Evolutionary conservation across 345 rosid genomes (phyloP).

Genomic region (Lepidium aucheri): DNA sequence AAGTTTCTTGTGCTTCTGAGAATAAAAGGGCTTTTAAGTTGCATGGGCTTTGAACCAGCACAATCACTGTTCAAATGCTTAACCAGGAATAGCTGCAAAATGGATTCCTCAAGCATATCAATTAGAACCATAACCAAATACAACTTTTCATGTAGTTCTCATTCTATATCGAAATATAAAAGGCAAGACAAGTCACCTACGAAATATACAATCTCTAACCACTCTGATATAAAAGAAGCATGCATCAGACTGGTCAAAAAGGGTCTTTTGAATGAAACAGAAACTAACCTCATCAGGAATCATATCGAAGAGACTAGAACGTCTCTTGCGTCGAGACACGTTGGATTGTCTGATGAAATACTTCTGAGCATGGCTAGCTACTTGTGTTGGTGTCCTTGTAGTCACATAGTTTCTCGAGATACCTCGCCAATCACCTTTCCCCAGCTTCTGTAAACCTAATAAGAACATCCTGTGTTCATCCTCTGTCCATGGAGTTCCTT

Average conservation of each 20-base stretch:
- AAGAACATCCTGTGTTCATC: conserved; percentile 96
- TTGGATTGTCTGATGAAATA: conserved; percentile 84
- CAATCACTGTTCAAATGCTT: not conserved
- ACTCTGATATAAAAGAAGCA: not conserved
- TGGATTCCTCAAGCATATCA: not conserved
- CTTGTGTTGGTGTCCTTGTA: conserved; percentile 95
- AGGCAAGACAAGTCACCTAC: not conserved
- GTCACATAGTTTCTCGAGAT: conserved; percentile 85
- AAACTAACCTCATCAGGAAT: conserved; percentile 72
- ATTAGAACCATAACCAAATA: not conserved
- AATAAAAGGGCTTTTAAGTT: not conserved
- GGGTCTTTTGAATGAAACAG: not conserved
- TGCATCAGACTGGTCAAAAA: not conserved
- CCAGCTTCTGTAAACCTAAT: conserved; percentile 85
- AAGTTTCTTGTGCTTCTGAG: not conserved
- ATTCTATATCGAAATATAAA: not conserved
- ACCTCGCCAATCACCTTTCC: conserved; percentile 99
- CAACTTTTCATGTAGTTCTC: not conserved
- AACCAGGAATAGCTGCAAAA: not conserved
- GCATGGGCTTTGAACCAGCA: not conserved
- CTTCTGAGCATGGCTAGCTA: conserved; percentile 99
- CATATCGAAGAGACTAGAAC: conserved; percentile 97
- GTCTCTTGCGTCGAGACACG: conserved; percentile 80
- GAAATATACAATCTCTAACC: not conserved
- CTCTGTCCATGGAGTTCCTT: conserved; percentile 99